Evolutionary conservation across 2,329 filamentous ascomycete species (phyloP), one percentile per base, ranked within the genome.

Genomic region (Arthrobotrys iridis): DNA sequence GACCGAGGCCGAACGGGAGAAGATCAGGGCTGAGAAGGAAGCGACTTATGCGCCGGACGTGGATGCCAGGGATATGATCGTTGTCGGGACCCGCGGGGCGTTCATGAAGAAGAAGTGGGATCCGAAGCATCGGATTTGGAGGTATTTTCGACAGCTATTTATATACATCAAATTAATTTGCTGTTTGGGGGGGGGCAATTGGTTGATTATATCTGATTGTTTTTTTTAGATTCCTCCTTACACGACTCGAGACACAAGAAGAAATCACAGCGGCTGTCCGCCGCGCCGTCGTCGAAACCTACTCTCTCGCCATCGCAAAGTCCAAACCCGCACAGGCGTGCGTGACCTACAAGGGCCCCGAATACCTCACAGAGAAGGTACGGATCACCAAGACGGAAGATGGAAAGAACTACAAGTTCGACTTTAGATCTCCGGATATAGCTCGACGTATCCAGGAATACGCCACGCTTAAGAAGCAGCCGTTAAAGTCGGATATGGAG

Each of bases 81-180:
- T 74, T 5, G 46, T 58, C 10, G 70, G 70, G 6, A 74, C 70
- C 2, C 24, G 70, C 5, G 70, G 70, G 18, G 70, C 70, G 18
- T 74, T 67, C 26, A 67, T 60, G 70, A 66, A 60, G 70, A 66
- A 58, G 26, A 46, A 67, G n/a, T 74, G 52, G 52, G 70, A 74
- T 62, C 45, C 62, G 28, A 22, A 74, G 30, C 33, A 74, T 57
- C 15, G 46, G 37, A 45, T 74, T 55, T 70, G 65, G 65, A 62
- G 55, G 65, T 70, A 70, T 33, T 55, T 13, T 18, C 24, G 1
- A 28, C 37, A 4, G 8, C 20, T 20, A n/a, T 10, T 43, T 10
- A 35, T 45, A 37, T 57, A 15, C 13, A 64, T 5, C 20, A n/a
- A 3, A 10, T 57, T 26, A 7, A 22, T 24, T 26, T 6, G 13